Base-by-base conservation (phyloP, 1,284 basidiomycete species). In the Inonotus obliquus region DNA sequence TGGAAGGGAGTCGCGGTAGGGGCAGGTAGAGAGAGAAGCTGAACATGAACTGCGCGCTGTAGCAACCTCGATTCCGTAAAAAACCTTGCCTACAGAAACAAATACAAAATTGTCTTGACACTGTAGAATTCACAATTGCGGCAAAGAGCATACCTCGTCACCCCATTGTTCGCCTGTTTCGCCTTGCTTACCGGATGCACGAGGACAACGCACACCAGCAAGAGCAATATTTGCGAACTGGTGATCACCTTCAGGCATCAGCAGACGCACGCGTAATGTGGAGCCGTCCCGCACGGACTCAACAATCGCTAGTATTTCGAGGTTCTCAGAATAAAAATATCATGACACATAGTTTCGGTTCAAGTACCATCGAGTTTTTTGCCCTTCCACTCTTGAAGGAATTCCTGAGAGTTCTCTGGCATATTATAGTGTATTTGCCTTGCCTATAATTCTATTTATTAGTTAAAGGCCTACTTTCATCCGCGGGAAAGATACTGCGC, bases 211-310 rank as follows among this genome's bases (percentile, higher is more conserved):
- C 59, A 95, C 87, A 55, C 94, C 96, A 38, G 95, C 94, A 62
- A 98, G 81, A 7, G 89, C 79, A 64, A 95, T 80, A 70, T 92
- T 95, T 71, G 88, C 80, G 65, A 94, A 79, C 76, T 96, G 94
- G 70, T 99, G 96, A 62, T 91, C 87, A 23, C 86, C 87, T 52
- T 93, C 86, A 37, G 94, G 89, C 75, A 98, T 84, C 53, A 98
- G 78, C 48, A 98, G 82, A 57, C 97, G 87, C 56, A 92, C 86
- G 35, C 96, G 91, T 39, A 98, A 79, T 56, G 94, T 96, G 45
- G 91, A 91, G 54, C 96, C 96, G 72, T 99, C 96, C 58, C 92
- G 85, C 60, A 98, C 94, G 74, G 92, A 89, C 75, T 99, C 96
- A 63, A 99, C 92, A 65, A 96, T 84, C 57, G 90, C 94, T 94